Evolutionary conservation across 148 eudicot genomes (phyloP), one percentile per base, ranked within the genome.

Genomic region (Pharnaceum exiguum): DNA sequence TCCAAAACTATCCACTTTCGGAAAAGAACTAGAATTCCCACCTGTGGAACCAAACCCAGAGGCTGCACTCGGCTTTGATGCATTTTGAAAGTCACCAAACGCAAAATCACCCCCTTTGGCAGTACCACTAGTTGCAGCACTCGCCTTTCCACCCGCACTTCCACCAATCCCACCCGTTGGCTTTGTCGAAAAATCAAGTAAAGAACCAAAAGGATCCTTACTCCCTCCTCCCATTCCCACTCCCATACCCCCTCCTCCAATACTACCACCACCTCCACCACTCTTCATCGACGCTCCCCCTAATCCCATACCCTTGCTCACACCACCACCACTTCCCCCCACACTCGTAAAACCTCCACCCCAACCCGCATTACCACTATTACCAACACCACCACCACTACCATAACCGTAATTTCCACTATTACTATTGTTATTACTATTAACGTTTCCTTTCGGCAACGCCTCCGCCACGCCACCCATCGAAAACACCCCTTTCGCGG

Each of bases 141-240:
- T 12, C n/a, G n/a, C n/a, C n/a, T n/a, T n/a, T n/a, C n/a, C n/a
- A 55, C 61, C 48, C 22, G 17, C 46, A 5, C 52, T 31, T 15
- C 33, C 61, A 42, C 27, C 66, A 30, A 56, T 33, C 11, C 70
- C 66, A 46, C 66, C 71, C 45, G 65, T 60, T 13, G 81, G 76
- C 71, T 87, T 82, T 1, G 89, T 61, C 3, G 81, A 69, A 58
- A 90, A 79, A 80, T 72, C 80, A 52, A 74, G 64, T 71, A 90
- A 75, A 24, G 87, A 76, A 33, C 82, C 87, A 74, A 91, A 87
- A 1, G 93, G 94, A 40, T 87, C 96, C 68, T 81, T 79, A 37
- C 67, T 79, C 10, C 69, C 55, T 42, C 56, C 62, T 42, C 56
- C 62, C 76, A 69, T 54, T 24, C 86, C 83, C 22, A 61, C 71